These are phyloP conservation scores for Cnidoscolus chayamansa DNA, from an alignment of 441 rosid genomes.

Conservation along the genomic window DNA sequence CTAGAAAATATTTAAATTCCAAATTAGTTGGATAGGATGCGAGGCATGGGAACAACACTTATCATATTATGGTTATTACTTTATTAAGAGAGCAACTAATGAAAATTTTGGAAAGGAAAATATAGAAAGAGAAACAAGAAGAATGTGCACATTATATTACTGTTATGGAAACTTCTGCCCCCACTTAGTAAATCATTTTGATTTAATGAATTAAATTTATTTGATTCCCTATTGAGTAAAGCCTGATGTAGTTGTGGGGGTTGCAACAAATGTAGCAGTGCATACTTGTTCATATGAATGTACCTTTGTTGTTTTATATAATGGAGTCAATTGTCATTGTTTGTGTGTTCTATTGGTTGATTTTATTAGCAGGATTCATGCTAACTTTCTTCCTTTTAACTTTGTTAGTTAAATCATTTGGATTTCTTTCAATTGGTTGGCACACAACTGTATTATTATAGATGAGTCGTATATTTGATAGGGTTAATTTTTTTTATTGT, in stretches of 20 bases:
- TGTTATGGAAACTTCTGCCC: background rate
- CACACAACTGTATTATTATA: background rate
- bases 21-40: background rate
- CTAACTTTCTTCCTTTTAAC: background rate
- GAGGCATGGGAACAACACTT: background rate
- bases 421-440: background rate
- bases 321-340: background rate
- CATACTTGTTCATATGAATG: conserved; percentile 2
- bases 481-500: background rate
- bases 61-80: background rate
- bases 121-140: background rate
- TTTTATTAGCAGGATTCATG: background rate
- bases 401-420: background rate
- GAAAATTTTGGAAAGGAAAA: conserved; percentile 1
- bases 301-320: background rate
- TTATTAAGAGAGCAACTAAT: background rate
- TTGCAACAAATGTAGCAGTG: background rate
- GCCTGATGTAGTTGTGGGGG: background rate
- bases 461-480: background rate
- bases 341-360: background rate
- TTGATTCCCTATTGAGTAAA: background rate
- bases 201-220: background rate
- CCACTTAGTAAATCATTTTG: background rate
- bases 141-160: background rate
- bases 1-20: conserved; percentile 6